Percentiles rank a stretch among this genome's conserved stretches.
phyloP scores from a whole-genome alignment of 371 early-diverging fungal species.

The Mortierella sp. region DNA sequence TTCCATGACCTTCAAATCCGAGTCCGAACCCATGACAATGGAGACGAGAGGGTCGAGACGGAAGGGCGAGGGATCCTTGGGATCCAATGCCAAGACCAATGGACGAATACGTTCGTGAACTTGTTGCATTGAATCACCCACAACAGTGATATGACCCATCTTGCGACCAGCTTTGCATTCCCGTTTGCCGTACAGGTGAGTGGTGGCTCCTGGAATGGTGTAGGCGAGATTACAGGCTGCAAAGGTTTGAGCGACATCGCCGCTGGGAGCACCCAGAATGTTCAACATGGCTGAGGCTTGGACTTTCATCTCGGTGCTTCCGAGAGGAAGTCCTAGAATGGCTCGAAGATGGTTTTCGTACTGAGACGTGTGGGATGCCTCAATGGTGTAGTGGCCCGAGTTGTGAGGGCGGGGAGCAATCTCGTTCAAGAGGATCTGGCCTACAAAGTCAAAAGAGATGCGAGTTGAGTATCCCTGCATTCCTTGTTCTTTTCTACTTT shows the following conservation, averaged over 20 bases:
- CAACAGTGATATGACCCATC: conserved; percentile 97
- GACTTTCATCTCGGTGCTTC: conserved; percentile 89
- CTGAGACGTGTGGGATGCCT: conserved; percentile 96
- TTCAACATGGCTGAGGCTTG: conserved; percentile 94
- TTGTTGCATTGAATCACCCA: conserved; percentile 83
- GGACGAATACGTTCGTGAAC: conserved; percentile 70
- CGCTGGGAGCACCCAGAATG: conserved; percentile 86
- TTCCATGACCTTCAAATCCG: conserved; percentile 94
- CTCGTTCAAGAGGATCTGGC: conserved; percentile 88
- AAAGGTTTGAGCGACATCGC: conserved; percentile 69
- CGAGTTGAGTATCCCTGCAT: too few relatives aligned
- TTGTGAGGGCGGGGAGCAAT: conserved; percentile 99
- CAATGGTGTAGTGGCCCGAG: conserved; percentile 98
- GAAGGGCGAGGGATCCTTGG: conserved; percentile 58
- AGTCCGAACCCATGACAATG: conserved; percentile 98
- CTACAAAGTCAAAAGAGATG: conserved; percentile 52
- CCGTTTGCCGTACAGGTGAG: conserved; percentile 94
- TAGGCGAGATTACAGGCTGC: conserved; percentile 77
- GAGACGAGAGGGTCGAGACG: conserved; percentile 83
- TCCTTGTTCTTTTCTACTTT: too few relatives aligned
- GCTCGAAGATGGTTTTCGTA: conserved; percentile 97
- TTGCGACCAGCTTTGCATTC: conserved; percentile 90
- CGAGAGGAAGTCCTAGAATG: conserved; percentile 92
- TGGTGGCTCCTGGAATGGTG: conserved; percentile 83
- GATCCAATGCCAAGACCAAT: conserved; percentile 72